Evolutionary conservation across 1,284 basidiomycete genomes (phyloP), one percentile per base, ranked within the genome.

Genomic region (Cryptococcus hybrid): DNA sequence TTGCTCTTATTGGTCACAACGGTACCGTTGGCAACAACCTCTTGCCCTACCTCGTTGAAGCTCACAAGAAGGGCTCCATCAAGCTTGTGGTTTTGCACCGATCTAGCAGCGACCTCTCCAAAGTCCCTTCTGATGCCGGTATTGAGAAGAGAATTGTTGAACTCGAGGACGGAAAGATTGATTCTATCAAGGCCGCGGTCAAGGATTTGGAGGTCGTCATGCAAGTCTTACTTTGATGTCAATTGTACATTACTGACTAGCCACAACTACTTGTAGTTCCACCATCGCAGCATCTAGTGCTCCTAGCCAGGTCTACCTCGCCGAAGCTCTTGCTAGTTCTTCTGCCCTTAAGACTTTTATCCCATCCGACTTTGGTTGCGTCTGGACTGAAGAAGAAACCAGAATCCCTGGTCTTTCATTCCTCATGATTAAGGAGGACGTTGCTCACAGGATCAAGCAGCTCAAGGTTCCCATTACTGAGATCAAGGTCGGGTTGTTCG

Each of bases 51-150:
- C 56, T 68, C n/a, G 8, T 55, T 36, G 43, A 56, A 34, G 54
- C 47, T 3, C 54, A 63, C 36, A 47, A 60, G 11, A 36, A 42
- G 4, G 64, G 62, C 38, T 47, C 54, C 36, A 37, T 65, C 51
- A 59, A 56, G 47, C 46, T 68, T 15, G 51, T 61, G 7, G 48
- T 68, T 38, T 55, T 68, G 5, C 63, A 67, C 39, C 50, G 67
- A 50, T 42, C 56, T 8, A 40, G 42, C 9, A 59, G 59, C 7
- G 54, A 63, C 47, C 44, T 56, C 37, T 55, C 54, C 24, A 37
- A 47, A 42, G 39, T 68, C 46, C 66, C 66, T 3, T 24, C 38
- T 6, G 58, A 54, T n/a, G 50, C 65, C 11, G 24, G 24, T 24
- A 24, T 24, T 24, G 60, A 66, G 44, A 61, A 47, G 18, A 54